Evolutionary conservation across 768 basidiomycete species (phyloP).

Genomic region (Xerocomellus chrysenteron): DNA sequence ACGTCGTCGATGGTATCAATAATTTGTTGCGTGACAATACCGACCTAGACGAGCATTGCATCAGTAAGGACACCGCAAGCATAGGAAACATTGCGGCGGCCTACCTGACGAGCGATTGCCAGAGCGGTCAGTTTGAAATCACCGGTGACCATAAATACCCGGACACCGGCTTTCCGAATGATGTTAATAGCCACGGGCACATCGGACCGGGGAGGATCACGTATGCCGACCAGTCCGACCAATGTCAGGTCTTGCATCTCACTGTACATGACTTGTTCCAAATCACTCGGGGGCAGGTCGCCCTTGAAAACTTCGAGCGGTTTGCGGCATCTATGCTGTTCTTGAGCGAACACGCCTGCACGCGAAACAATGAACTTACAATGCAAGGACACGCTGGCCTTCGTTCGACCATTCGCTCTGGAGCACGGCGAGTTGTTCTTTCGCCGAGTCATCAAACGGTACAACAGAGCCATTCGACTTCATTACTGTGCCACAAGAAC

Average conservation of each 20-base stretch:
- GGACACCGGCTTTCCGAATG: slow-evolving; percentile 50
- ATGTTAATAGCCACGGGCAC: slow-evolving; percentile 46
- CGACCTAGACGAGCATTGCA: slow-evolving; percentile 30
- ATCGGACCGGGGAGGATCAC: slow-evolving; percentile 55
- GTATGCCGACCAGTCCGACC: slow-evolving; percentile 52
- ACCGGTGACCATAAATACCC: slow-evolving; percentile 58
- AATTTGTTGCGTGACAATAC: slow-evolving; percentile 40
- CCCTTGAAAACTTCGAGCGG: slow-evolving; percentile 26
- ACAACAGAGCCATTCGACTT: slow-evolving; percentile 34
- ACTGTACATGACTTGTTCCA: slow-evolving; percentile 40
- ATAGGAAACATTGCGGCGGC: slow-evolving; percentile 7
- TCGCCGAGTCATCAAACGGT: slow-evolving; percentile 27
- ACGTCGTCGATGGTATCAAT: slow-evolving; percentile 37
- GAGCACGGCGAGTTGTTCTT: slow-evolving; percentile 18
- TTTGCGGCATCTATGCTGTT: slow-evolving; percentile 29
- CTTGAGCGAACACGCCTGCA: background rate
- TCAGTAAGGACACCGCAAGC: background rate
- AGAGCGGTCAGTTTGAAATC: slow-evolving; percentile 55
- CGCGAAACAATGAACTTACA: slow-evolving; percentile 24
- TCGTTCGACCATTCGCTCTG: slow-evolving; percentile 46
- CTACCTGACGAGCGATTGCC: slow-evolving; percentile 47
- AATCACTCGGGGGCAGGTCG: slow-evolving; percentile 26
- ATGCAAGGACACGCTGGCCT: slow-evolving; percentile 54
- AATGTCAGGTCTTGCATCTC: slow-evolving; percentile 43
- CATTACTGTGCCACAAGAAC: slow-evolving; percentile 37